Conservation (phyloP, 1,284 basidiomycete genomes). For the Sporisorium reilianum region DNA sequence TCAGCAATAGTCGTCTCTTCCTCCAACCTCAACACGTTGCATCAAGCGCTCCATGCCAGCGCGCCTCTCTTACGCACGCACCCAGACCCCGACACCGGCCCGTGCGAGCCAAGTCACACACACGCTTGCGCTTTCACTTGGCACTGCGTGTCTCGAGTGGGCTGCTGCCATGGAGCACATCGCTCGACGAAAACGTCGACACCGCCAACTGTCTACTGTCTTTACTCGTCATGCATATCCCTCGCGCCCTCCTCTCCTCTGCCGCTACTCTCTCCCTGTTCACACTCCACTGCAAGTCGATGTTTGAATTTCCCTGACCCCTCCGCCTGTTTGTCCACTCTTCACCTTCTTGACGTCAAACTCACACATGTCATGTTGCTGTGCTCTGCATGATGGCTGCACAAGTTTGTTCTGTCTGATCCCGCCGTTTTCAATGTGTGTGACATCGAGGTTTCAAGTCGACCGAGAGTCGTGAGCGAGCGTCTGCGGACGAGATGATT, state of each 20-base stretch:
- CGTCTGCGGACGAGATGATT: too few relatives aligned
- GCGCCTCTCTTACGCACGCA: neutral
- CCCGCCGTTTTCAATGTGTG: too few relatives aligned
- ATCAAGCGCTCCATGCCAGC: constrained; percentile 4
- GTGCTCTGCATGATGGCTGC: neutral
- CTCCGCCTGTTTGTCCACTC: neutral
- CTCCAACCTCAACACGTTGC: neutral
- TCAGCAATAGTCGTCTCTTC: constrained; percentile 10
- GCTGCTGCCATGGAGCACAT: neutral
- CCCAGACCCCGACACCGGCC: neutral
- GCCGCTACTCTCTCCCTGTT: neutral
- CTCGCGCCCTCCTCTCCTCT: neutral
- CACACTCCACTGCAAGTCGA: constrained; percentile 1
- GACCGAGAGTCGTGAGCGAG: too few relatives aligned
- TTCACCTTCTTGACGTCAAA: constrained; percentile 3
- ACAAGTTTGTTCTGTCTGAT: too few relatives aligned
- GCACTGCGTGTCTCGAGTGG: neutral
- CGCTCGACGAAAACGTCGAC: constrained; percentile 2
- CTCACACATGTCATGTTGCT: neutral
- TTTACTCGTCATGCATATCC: constrained; percentile 39
- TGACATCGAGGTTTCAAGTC: too few relatives aligned
- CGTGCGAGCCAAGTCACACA: constrained; percentile 3
- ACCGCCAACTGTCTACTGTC: constrained; percentile 48
- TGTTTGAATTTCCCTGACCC: constrained; percentile 6
- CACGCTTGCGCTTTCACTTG: neutral